Evolutionary conservation across 345 rosid genomes (phyloP).

Genomic region (Gynandropsis gynandra): DNA sequence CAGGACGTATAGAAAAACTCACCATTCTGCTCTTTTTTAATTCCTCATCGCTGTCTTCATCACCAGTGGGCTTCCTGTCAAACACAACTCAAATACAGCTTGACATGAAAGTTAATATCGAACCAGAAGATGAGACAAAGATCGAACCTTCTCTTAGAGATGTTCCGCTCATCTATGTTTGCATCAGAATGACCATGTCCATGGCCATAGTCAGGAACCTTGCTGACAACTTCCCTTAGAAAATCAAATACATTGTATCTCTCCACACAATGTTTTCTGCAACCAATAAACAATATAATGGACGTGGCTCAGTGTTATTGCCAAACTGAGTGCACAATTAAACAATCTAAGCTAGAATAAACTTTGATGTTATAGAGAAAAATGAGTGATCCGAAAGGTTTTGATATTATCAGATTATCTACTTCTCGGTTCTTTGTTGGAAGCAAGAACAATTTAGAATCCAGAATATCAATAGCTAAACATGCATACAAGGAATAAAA

Average conservation of each 20-base stretch:
- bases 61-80: slow-evolving; percentile 65
- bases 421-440: too few relatives aligned
- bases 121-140: neutral
- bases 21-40: slow-evolving; percentile 79
- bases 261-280: slow-evolving; percentile 97
- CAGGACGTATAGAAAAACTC: slow-evolving; percentile 13
- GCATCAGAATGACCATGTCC: slow-evolving; percentile 59
- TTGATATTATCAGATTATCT: too few relatives aligned
- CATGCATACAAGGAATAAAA: too few relatives aligned
- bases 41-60: slow-evolving; percentile 94
- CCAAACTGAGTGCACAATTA: neutral
- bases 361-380: too few relatives aligned
- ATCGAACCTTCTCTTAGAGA: slow-evolving; percentile 67
- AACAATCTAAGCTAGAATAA: too few relatives aligned
- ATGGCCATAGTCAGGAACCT: slow-evolving; percentile 93
- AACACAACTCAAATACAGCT: slow-evolving; percentile 13
- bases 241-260: slow-evolving; percentile 96
- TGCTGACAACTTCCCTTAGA: slow-evolving; percentile 88
- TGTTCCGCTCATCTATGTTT: slow-evolving; percentile 57
- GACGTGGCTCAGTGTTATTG: slow-evolving; percentile 11
- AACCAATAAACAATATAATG: slow-evolving; percentile 10
- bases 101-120: neutral
- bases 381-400: too few relatives aligned
- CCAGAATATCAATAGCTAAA: too few relatives aligned
- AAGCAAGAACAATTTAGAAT: too few relatives aligned